phyloP scores from a whole-genome alignment of 768 basidiomycete genomes.

The Candolleomyces aberdarensis region DNA sequence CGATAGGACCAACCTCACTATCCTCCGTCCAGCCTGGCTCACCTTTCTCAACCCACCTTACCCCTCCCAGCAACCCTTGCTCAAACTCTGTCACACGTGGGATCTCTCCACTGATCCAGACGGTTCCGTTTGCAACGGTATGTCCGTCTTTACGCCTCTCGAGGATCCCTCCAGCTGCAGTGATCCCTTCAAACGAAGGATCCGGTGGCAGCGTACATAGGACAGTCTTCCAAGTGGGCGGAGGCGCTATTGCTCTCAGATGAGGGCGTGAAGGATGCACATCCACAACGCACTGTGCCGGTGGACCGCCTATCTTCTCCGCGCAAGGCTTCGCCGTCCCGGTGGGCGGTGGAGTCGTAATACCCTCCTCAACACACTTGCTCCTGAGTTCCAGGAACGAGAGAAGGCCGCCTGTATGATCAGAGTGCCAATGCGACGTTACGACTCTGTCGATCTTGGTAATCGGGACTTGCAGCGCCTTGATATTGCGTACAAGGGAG shows the following conservation, averaged over 20 bases:
- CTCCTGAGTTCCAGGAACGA: constrained; percentile 54
- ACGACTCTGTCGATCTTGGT: constrained; percentile 58
- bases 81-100: constrained; percentile 69
- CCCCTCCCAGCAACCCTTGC: constrained; percentile 61
- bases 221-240: constrained; percentile 54
- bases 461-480: constrained; percentile 54
- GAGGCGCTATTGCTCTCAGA: constrained; percentile 70
- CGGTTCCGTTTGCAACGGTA: constrained; percentile 53
- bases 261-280: constrained; percentile 75
- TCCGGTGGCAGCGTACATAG: constrained; percentile 62
- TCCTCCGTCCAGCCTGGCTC: background rate
- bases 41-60: constrained; percentile 52
- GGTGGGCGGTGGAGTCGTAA: background rate
- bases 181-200: constrained; percentile 69
- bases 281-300: constrained; percentile 53
- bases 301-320: background rate
- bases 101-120: constrained; percentile 83
- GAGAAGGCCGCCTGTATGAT: constrained; percentile 72
- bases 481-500: constrained; percentile 71
- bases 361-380: constrained; percentile 5
- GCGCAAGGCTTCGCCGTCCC: background rate
- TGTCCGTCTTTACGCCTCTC: constrained; percentile 62
- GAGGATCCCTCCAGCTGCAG: constrained; percentile 48
- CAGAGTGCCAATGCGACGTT: constrained; percentile 79
- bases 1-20: background rate